Evolutionary conservation across 2,329 filamentous ascomycete species (phyloP).

Genomic region (Trichoderma afroharzianum): DNA sequence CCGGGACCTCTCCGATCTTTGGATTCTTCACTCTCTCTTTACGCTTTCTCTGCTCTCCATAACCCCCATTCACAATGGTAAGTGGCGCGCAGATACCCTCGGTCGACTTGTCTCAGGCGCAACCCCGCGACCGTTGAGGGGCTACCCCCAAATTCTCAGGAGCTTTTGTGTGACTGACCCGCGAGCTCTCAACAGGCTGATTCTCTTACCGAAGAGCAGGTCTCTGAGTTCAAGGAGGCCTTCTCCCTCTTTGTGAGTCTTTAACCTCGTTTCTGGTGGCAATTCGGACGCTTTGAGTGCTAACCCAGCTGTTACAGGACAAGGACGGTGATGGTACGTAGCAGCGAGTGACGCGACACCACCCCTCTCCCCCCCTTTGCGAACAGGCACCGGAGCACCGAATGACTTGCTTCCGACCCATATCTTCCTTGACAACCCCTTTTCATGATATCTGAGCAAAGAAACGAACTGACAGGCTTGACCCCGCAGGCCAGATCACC

Average conservation of each 20-base stretch:
- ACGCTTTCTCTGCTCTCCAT: constrained; percentile 17
- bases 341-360: constrained; percentile 1
- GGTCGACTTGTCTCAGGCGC: constrained; percentile 1
- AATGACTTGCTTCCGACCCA: neutral
- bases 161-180: constrained; percentile 25
- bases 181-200: constrained; percentile 65
- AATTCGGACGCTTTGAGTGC: constrained; percentile 17
- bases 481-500: constrained; percentile 72
- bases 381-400: neutral
- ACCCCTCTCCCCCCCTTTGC: neutral
- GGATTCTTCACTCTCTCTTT: neutral
- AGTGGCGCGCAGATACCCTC: constrained; percentile 19
- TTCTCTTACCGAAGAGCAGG: constrained; percentile 98
- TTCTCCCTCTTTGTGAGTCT: constrained; percentile 96
- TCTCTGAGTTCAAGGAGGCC: constrained; percentile 99
- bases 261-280: neutral
- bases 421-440: neutral
- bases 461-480: neutral
- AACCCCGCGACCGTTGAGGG: constrained; percentile 27
- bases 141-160: constrained; percentile 19
- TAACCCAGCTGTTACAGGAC: constrained; percentile 53
- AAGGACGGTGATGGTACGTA: constrained; percentile 87
- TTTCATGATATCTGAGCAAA: neutral
- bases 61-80: constrained; percentile 29
- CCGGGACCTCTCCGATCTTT: neutral